phyloP scores from a whole-genome alignment of 306 rosid species.

The Vigna radiata region DNA sequence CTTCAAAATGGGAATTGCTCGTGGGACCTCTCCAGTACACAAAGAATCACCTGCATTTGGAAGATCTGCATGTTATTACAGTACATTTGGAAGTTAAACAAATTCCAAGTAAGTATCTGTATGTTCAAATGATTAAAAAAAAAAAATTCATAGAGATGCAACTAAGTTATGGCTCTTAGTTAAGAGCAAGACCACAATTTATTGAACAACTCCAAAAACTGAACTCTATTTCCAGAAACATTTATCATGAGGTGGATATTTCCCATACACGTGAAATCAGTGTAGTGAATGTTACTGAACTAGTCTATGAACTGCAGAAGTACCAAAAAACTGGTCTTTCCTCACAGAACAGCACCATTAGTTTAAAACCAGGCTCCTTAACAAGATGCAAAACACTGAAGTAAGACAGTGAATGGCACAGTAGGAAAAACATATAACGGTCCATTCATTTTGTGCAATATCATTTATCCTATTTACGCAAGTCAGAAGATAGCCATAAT shows the following conservation, averaged over 20 bases:
- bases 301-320: background rate
- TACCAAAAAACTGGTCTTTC: background rate
- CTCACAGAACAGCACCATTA: conserved; percentile 21
- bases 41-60: conserved; percentile 58
- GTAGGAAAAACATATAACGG: background rate
- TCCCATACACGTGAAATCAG: conserved; percentile 5
- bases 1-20: conserved; percentile 57
- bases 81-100: background rate
- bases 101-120: conserved; percentile 15
- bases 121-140: conserved; percentile 15
- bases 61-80: background rate
- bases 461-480: conserved; percentile 9
- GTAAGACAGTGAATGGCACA: background rate
- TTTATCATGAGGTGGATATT: background rate
- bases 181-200: conserved; percentile 19
- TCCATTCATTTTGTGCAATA: background rate
- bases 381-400: conserved; percentile 19
- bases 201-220: conserved; percentile 9
- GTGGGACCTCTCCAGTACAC: conserved; percentile 61
- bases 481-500: conserved; percentile 18
- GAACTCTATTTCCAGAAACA: conserved; percentile 3
- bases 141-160: background rate
- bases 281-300: conserved; percentile 18
- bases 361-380: conserved; percentile 20
- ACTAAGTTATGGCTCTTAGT: conserved; percentile 3